These are phyloP conservation scores for Rhodamnia argentea DNA, from an alignment of 345 rosid species.

Conservation along the genomic window DNA sequence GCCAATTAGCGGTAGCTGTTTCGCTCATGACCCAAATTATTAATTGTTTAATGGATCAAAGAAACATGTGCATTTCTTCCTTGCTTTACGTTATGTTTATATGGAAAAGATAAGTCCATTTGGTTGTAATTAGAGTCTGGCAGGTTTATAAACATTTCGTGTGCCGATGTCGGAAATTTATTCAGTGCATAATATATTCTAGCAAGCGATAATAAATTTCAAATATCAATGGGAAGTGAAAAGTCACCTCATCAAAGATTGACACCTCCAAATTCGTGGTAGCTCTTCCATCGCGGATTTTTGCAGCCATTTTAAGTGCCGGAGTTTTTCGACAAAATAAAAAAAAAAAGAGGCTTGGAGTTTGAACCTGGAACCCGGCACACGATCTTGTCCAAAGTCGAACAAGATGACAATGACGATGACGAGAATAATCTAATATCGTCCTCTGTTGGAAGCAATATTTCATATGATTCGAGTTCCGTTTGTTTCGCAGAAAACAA, in stretches of 20 bases:
- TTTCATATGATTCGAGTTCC: background rate
- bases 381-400: background rate
- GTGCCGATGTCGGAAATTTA: background rate
- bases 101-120: background rate
- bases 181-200: background rate
- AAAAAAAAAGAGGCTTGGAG: background rate
- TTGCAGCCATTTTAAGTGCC: background rate
- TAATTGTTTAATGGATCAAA: background rate
- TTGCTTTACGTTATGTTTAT: background rate
- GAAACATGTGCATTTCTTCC: background rate
- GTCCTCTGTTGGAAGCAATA: background rate
- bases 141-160: background rate
- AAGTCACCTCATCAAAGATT: background rate
- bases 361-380: background rate
- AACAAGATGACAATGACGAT: background rate
- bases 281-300: background rate
- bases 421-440: background rate
- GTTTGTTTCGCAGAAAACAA: too few species aligned
- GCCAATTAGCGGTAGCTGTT: background rate
- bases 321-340: too few species aligned
- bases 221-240: rapidly evolving
- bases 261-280: background rate
- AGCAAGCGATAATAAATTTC: background rate
- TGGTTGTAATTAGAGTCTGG: background rate
- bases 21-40: background rate